A percentile compares a stretch with the other conserved stretches of the same genome.
These are phyloP conservation scores for Dothideomycetes sp. DNA, from an alignment of 2,329 filamentous ascomycete species.

Conservation along the genomic window DNA sequence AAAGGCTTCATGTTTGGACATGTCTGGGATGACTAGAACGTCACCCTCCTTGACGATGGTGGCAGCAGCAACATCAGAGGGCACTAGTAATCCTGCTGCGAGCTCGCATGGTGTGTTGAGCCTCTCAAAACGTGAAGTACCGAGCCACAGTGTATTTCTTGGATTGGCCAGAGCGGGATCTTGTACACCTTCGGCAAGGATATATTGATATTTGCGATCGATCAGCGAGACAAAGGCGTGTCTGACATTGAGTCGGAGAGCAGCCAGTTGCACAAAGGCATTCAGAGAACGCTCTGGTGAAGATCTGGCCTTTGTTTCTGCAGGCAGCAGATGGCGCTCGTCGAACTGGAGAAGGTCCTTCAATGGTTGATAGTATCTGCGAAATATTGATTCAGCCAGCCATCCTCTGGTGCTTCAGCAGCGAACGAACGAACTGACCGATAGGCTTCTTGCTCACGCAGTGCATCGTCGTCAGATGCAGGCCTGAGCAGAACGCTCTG, in stretches of 20 bases:
- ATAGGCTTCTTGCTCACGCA: slow-evolving; percentile 17
- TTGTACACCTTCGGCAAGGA: slow-evolving; percentile 46
- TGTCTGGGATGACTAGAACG: slow-evolving; percentile 18
- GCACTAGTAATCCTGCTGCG: slow-evolving; percentile 19
- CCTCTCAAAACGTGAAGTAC: slow-evolving; percentile 22
- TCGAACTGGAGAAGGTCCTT: slow-evolving; percentile 14
- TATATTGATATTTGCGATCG: slow-evolving; percentile 40
- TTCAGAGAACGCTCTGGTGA: slow-evolving; percentile 33
- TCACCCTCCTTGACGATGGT: slow-evolving; percentile 21
- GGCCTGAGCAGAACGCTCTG: not conserved
- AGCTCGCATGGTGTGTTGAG: slow-evolving; percentile 22
- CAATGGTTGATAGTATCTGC: slow-evolving; percentile 19
- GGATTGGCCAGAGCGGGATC: slow-evolving; percentile 32
- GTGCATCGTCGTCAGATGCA: slow-evolving; percentile 1
- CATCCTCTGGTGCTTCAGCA: too few relatives aligned
- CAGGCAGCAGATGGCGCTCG: slow-evolving; percentile 17
- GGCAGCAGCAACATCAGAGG: not conserved
- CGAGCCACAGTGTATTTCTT: slow-evolving; percentile 24
- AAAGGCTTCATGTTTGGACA: slow-evolving; percentile 26
- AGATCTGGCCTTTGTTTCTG: slow-evolving; percentile 18
- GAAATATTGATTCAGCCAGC: not conserved
- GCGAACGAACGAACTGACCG: not conserved
- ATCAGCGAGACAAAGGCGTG: slow-evolving; percentile 47
- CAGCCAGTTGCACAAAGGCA: slow-evolving; percentile 43
- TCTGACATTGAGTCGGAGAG: slow-evolving; percentile 39